Percentiles rank a stretch among this genome's conserved stretches.
phyloP scores from a whole-genome alignment of 257 asterid species.

The Solanum pimpinellifolium region DNA sequence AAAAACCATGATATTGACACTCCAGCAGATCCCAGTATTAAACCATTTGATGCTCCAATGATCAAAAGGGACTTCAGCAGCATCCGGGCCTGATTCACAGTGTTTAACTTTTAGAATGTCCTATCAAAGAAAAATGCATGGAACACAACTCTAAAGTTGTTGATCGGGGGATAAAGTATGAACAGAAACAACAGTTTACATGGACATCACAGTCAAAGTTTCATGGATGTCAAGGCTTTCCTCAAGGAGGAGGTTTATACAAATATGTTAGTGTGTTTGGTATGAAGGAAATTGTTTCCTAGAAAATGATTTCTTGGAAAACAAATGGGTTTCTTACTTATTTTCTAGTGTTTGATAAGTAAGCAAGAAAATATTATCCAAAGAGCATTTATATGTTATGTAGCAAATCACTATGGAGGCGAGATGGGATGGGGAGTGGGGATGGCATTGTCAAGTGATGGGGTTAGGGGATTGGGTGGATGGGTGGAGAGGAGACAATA shows the following conservation, averaged over 20 bases:
- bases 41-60: constrained; percentile 62
- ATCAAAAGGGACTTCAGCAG: constrained; percentile 73
- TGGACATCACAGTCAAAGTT: neutral
- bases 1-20: constrained; percentile 73
- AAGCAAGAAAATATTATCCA: neutral
- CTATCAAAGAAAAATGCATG: neutral
- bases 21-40: constrained; percentile 62
- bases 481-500: neutral
- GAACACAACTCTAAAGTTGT: neutral
- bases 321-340: neutral
- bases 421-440: neutral
- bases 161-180: neutral
- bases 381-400: neutral
- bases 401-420: neutral
- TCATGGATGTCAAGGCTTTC: neutral
- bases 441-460: neutral
- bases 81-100: constrained; percentile 54
- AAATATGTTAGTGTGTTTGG: neutral
- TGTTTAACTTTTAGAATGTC: neutral
- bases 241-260: neutral
- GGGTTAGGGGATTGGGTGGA: neutral
- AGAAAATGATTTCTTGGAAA: neutral
- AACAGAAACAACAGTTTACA: neutral
- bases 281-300: neutral
- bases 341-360: neutral